Evolutionary conservation across 129 eudicot genomes (phyloP).

Genomic region (Flaveria sonorensis): DNA sequence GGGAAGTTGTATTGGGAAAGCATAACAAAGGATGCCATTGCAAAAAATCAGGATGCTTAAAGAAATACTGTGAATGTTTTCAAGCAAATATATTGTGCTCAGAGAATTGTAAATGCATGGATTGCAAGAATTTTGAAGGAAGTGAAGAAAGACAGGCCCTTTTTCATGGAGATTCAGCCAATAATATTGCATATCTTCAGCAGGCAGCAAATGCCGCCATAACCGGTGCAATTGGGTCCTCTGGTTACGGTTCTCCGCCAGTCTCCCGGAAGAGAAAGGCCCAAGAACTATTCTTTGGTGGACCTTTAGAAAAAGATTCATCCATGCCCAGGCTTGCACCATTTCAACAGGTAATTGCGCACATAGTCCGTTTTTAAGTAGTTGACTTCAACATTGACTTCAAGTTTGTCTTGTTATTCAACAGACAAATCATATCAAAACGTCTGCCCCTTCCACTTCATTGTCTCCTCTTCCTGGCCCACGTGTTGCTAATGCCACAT

Average conservation of each 20-base stretch:
- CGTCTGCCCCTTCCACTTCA: constrained; percentile 61
- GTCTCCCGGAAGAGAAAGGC: constrained; percentile 68
- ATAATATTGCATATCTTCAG: constrained; percentile 66
- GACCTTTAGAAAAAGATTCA: constrained; percentile 55
- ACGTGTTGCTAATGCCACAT: constrained; percentile 50
- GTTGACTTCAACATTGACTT: constrained; percentile 18
- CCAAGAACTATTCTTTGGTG: constrained; percentile 69
- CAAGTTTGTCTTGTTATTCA: constrained; percentile 10
- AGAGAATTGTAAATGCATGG: constrained; percentile 88
- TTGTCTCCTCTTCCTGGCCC: constrained; percentile 50
- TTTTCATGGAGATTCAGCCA: constrained; percentile 76
- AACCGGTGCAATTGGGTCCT: constrained; percentile 89
- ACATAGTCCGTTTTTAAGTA: background rate
- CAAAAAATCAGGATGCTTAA: constrained; percentile 94
- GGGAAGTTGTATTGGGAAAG: constrained; percentile 65
- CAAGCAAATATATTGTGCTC: constrained; percentile 97
- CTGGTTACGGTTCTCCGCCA: constrained; percentile 84
- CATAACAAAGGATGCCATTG: constrained; percentile 98
- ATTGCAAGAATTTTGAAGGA: constrained; percentile 92
- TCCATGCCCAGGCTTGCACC: constrained; percentile 51
- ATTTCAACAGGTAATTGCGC: constrained; percentile 55
- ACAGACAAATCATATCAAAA: constrained; percentile 53
- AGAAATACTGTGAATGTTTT: constrained; percentile 93
- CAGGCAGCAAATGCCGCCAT: constrained; percentile 98
- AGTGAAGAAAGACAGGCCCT: constrained; percentile 96